phyloP scores from a whole-genome alignment of 345 rosid species.

The Eutrema yunnanense region DNA sequence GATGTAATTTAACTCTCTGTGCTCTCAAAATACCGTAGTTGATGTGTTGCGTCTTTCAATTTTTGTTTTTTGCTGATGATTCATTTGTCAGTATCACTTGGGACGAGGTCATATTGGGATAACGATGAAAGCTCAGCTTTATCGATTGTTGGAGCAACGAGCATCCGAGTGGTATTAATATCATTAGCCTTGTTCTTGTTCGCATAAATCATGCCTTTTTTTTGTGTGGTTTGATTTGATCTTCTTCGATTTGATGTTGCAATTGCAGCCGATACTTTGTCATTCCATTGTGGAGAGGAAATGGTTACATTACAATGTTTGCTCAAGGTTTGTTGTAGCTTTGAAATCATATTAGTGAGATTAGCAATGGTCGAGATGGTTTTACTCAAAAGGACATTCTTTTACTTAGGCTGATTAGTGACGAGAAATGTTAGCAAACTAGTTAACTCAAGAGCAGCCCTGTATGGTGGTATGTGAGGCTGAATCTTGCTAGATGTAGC shows the following conservation, averaged over 20 bases:
- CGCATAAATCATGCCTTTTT: background rate
- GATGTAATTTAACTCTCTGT: conserved; percentile 41
- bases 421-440: background rate
- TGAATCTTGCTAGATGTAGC: background rate
- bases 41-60: background rate
- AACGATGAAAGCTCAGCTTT: conserved; percentile 67
- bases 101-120: conserved; percentile 87
- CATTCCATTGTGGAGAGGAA: conserved; percentile 85
- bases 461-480: background rate
- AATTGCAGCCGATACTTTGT: conserved; percentile 79
- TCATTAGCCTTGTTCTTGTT: conserved; percentile 5
- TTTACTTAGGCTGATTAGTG: background rate
- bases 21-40: background rate
- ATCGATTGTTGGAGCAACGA: conserved; percentile 70
- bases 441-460: background rate
- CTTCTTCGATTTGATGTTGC: background rate
- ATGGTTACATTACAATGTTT: conserved; percentile 87
- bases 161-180: conserved; percentile 63
- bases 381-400: background rate
- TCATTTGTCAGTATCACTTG: conserved; percentile 59
- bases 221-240: background rate
- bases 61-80: background rate
- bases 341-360: background rate
- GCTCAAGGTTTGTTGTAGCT: conserved; percentile 39
- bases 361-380: background rate